Percentiles rank a stretch among this genome's conserved stretches.
These are phyloP conservation scores for Plantago coronopus DNA, from an alignment of 305 asterid genomes.

Conservation along the genomic window DNA sequence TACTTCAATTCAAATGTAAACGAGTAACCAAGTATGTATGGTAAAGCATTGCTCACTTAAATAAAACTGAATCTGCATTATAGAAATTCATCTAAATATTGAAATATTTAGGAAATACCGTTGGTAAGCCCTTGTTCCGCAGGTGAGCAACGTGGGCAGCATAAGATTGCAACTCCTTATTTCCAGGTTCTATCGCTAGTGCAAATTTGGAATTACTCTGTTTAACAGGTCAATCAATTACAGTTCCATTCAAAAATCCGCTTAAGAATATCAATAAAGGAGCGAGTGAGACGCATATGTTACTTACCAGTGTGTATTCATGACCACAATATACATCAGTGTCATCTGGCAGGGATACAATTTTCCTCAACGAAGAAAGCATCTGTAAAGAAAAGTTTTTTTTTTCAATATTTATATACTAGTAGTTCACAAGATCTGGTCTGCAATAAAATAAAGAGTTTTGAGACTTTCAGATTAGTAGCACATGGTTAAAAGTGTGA, in stretches of 20 bases:
- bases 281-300: conserved; percentile 10
- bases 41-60: conserved; percentile 7
- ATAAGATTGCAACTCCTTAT: conserved; percentile 65
- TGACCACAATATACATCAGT: conserved; percentile 87
- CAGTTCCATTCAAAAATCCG: conserved; percentile 18
- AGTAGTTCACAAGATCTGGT: not conserved
- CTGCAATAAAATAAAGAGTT: not conserved
- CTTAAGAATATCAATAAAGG: conserved; percentile 2
- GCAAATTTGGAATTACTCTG: conserved; percentile 99
- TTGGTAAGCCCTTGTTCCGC: conserved; percentile 74
- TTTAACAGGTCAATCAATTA: conserved; percentile 21
- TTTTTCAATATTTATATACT: no score
- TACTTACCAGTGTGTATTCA: conserved; percentile 76
- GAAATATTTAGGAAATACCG: conserved; percentile 42
- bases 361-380: conserved; percentile 72
- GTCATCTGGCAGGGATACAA: conserved; percentile 69
- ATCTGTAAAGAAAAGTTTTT: conserved; percentile 46
- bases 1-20: not conserved
- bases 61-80: conserved; percentile 11
- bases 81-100: conserved; percentile 17
- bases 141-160: conserved; percentile 59
- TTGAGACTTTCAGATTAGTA: no score
- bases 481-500: not conserved
- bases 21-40: no score
- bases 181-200: conserved; percentile 79